Base-by-base conservation (phyloP, 371 early-diverging fungal species). In the Mucor mucedo region DNA sequence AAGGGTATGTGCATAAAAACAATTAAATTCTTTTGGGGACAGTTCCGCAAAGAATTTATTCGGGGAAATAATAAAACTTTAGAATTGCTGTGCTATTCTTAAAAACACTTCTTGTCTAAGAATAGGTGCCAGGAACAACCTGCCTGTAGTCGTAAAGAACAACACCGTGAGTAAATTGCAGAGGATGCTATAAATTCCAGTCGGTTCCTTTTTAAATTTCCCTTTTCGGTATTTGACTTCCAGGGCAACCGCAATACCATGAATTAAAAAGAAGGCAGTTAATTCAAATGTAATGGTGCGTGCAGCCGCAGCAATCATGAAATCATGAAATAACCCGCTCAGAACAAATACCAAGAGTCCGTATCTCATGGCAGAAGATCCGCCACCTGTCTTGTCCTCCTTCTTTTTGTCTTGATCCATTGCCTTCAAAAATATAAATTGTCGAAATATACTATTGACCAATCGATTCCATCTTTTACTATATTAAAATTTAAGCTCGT, bases 391-490 rank as follows among this genome's bases (percentile, higher is more conserved):
- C 21, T 21, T 21, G 21, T 21, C 21, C 21, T 21, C 21, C 21
- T 21, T 21, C 14, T 38, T 61, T 52, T 29, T 48, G 21, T 6
- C 49, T n/a, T 11, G 2, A 6, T 35, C 5, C 21, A 47, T 52
- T 13, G 40, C 55, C 32, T 61, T 61, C 1, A 16, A 14, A 41
- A 67, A 67, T 5, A 67, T 53, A 7, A 54, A 40, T 35, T 47
- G 44, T 29, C 53, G 58, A 40, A 60, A 62, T 42, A 67, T 29
- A 14, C 47, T 38, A 8, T 48, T 62, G 6, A 67, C 68, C 9
- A 40, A 30, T 41, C 68, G 42, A 35, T 67, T 67, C 68, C 68
- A 67, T 58, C 68, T 32, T 33, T 58, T 57, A 47, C 68, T 67
- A 54, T 45, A 7, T 16, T 40, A 28, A 9, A n/a, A 21, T 33